Conservation (phyloP, 805 yeast species). For the Yarrowia phangngaensis region DNA sequence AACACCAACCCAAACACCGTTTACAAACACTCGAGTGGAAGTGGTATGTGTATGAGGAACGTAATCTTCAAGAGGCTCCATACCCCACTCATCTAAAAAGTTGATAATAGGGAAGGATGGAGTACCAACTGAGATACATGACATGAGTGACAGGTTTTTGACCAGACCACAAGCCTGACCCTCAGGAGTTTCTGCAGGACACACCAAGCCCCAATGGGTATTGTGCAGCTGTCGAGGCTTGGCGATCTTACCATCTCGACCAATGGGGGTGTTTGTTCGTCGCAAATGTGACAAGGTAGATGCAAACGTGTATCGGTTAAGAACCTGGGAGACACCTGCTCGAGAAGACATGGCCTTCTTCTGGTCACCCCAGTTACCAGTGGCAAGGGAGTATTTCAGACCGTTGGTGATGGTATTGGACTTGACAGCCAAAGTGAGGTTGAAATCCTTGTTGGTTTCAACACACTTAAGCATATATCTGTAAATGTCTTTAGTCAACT, state of each 20-base stretch:
- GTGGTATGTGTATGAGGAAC: conserved; percentile 88
- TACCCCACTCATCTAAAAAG: conserved; percentile 97
- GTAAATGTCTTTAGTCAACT: conserved; percentile 92
- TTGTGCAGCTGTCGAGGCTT: conserved; percentile 98
- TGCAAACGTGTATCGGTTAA: conserved; percentile 95
- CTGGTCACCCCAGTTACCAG: conserved; percentile 99
- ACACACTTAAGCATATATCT: conserved; percentile 99
- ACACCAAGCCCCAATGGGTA: conserved; percentile 99
- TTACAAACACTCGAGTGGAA: conserved; percentile 90
- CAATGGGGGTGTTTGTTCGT: conserved; percentile 98
- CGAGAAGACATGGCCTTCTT: conserved; percentile 98
- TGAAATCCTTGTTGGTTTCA: conserved; percentile 95
- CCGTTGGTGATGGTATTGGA: conserved; percentile 97
- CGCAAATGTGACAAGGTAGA: conserved; percentile 98
- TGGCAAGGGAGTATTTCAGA: conserved; percentile 92
- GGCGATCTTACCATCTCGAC: conserved; percentile 98
- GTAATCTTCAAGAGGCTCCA: conserved; percentile 95
- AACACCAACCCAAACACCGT: conserved; percentile 99
- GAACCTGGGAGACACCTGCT: conserved; percentile 98
- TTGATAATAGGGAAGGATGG: conserved; percentile 93
- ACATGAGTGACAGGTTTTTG: conserved; percentile 91
- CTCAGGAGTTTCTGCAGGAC: conserved; percentile 99
- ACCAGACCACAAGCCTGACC: conserved; percentile 99
- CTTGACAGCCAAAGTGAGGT: conserved; percentile 92
- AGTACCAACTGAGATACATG: conserved; percentile 96